Base-by-base conservation (phyloP, 257 asterid genomes). In the Echium plantagineum region DNA sequence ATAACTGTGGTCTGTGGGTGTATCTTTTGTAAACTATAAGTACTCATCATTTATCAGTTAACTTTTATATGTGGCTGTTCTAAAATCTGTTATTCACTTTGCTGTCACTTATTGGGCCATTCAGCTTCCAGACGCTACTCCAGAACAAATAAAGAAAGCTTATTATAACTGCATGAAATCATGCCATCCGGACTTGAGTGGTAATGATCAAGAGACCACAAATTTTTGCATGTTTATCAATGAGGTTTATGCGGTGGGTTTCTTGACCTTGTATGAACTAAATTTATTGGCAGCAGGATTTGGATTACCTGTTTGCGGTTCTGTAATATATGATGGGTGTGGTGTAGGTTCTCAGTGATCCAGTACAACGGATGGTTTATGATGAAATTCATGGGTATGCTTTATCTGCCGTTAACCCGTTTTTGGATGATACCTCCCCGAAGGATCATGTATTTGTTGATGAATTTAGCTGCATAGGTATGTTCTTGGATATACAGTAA, bases 391-490 rank as follows among this genome's bases (percentile, higher is more conserved):
- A 93, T 69, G 99, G 99, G 52, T 86, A 93, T 66, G 78, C 94
- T 55, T 78, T 83, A 69, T 84, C 96, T 22, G 99, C 95, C 66
- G 78, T 72, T 19, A 93, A 89, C 74, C 99, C 99, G 0, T 93
- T 93, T 71, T 56, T 84, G 13, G 94, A 84, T 42, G 97, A 86
- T 77, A 81, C 95, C 35, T 71, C 77, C 59, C 68, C 91, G 0
- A 86, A 66, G 60, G 96, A 93, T 77, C 94, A 89, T 69, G 91
- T 81, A 18, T 93, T 93, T 61, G 99, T 93, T 42, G 99, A 93
- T n/a, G 99, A 93, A 76, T 93, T 93, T 72, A 89, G 94, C 83
- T 93, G 99, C 89, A 93, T 93, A 75, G 97, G 99, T 93, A 77
- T 52, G 57, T 55, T 26, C 20, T 6, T 20, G 0, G 24, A 32